Base-by-base conservation (phyloP, 805 yeast genomes). In the Wilhelminamyces savonicus region DNA sequence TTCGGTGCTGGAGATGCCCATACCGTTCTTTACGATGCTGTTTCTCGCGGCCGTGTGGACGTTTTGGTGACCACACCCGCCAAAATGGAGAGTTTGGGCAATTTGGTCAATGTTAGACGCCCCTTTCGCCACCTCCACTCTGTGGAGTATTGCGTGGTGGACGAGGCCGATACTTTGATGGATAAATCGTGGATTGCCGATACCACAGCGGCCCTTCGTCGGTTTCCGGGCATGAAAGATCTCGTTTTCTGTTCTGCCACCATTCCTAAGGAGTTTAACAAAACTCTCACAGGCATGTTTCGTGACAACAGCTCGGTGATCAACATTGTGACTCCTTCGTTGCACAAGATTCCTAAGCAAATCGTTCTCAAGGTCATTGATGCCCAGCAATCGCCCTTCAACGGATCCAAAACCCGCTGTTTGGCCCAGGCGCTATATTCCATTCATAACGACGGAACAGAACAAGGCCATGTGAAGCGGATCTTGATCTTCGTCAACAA, bases 81-180 rank as follows among this genome's bases (percentile, higher is more conserved):
- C 10, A 85, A 83, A 50, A 47, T 88, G 48, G 72, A 32, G 52
- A 68, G 57, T 39, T 56, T 50, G 26, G 38, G 48, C 13, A 53
- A 59, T 21, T 51, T 62, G 30, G 44, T 43, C 10, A 52, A 61
- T 35, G 34, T 48, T 17, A 37, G 48, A 28, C 43, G 35, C 40
- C 69, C 54, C 4, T 62, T 56, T 37, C 52, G 66, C 21, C 45
- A 59, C 15, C 59, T 74, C 36, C 54, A 54, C 26, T 51, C 60
- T 10, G 75, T 80, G 4, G 65, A 67, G 16, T 80, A 70, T 46
- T 65, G 82, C 26, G 90, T 84, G 2, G 72, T 83, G 10, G 98
- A 90, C 51, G 98, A 90, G 54, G 97, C 98, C 0, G 98, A 90
- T 56, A 82, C 95, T 0, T 59, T 90, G 32, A 69, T 88, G 76